Evolutionary conservation across 345 rosid species (phyloP).

Genomic region (Pseudoturritis turrita): DNA sequence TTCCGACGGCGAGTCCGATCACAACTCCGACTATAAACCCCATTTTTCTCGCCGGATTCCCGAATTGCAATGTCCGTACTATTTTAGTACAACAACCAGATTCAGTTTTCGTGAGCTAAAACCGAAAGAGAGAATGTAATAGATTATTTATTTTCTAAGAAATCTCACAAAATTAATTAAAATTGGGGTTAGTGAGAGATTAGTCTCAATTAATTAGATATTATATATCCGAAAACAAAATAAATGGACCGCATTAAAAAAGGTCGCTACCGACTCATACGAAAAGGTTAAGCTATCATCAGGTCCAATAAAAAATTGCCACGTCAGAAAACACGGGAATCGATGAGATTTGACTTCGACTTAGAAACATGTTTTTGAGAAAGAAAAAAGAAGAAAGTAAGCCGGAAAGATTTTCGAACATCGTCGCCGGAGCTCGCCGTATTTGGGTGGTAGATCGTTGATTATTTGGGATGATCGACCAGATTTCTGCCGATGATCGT

Average conservation of each 20-base stretch:
- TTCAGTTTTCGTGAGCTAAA: conserved; percentile 1
- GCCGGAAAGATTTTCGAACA: too few relatives aligned
- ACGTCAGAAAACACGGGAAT: background rate
- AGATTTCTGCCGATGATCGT: too few relatives aligned
- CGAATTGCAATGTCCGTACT: background rate
- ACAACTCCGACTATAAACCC: conserved; percentile 67
- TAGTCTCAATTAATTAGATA: too few relatives aligned
- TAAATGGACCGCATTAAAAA: too few relatives aligned
- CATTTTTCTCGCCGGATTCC: conserved; percentile 34
- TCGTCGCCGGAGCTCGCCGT: too few relatives aligned
- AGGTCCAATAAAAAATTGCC: background rate
- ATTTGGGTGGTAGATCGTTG: too few relatives aligned
- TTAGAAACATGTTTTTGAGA: too few relatives aligned
- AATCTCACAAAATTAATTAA: background rate
- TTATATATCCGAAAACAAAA: too few relatives aligned
- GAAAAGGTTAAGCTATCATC: background rate
- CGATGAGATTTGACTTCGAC: background rate
- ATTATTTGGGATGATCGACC: too few relatives aligned
- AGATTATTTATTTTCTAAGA: background rate
- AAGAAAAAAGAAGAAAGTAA: too few relatives aligned
- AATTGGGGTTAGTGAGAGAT: background rate
- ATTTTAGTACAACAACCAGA: background rate
- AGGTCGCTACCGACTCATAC: background rate
- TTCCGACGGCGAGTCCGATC: conserved; percentile 59
- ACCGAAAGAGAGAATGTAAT: background rate